Evolutionary conservation across 192 early-diverging fungal genomes (phyloP), one percentile per base, ranked within the genome.

Genomic region (Coemansia sp.): DNA sequence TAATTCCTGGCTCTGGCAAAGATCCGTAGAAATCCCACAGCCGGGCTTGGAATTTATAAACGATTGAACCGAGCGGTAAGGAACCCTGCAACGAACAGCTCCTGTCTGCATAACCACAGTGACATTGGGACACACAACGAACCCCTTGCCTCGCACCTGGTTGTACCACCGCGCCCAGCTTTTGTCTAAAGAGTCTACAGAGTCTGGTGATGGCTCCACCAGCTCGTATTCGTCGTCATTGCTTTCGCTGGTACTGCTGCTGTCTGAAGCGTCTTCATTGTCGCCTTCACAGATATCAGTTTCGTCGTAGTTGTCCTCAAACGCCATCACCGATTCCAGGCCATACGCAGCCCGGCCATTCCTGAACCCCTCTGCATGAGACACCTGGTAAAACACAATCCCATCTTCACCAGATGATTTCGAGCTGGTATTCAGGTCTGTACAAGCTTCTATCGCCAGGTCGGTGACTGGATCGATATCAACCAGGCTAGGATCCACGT

Each of bases 81-180:
- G 77, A 18, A 67, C 83, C 48, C 62, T 62, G 63, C 64, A 52
- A 42, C 70, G 71, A 5, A 63, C 66, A 10, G 71, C 38, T 10
- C 74, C 74, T 0, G 79, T 58, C 56, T 80, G 82, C 7, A 68
- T 56, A n/a, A 82, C 75, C 57, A 75, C 66, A 4, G 82, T 82
- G 30, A 75, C 55, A 17, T 77, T 62, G 16, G 74, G 68, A 40
- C 63, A 61, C 16, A 83, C 52, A 20, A 82, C 29, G 32, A 75
- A 60, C 2, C 73, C 74, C 30, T 34, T 65, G 48, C 48, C 38
- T 29, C 40, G 64, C 11, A 72, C 64, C 48, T 67, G 73, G 14
- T 56, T 56, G 32, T 76, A 72, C 79, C 79, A 82, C 36, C 33
- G 56, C 8, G 42, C 64, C 79, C 79, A 82, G 17, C 64, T 56